Base-by-base conservation (phyloP, 208 protist species). In the Crithidia expoeki region DNA sequence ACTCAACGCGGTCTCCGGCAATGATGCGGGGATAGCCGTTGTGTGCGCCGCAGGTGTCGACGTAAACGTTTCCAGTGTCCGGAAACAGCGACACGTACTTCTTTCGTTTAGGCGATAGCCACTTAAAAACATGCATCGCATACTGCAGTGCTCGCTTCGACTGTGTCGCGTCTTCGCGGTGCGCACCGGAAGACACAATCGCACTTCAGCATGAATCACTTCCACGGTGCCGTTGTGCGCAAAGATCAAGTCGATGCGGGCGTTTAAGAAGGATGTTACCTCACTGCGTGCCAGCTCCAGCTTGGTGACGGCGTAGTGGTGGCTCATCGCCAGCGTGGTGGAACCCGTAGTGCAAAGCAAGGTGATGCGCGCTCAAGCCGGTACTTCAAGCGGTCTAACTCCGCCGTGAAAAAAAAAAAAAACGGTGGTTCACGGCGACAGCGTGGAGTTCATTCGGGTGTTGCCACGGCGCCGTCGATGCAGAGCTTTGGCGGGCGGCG, bases 21-120 rank as follows among this genome's bases (percentile, higher is more conserved):
- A 88, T 44, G 17, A 80, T 72, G 21, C 78, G 83, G 1, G 83
- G 47, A 36, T 74, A 72, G 34, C 83, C 79, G 38, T 61, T 52
- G 66, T 85, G 68, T 2, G 83, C 79, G 49, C 88, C 88, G 72
- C 82, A 90, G 36, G 77, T 87, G 36, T 84, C 88, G 4, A 88
- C 84, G 51, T 81, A 84, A 62, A 86, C 81, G 23, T 79, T 72
- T 21, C 83, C 82, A 0, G 72, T 74, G 62, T 90, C 88, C 4
- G 89, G 61, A 21, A 86, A 28, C 42, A 88, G 55, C 32, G 68
- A 67, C 50, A 36, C 74, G 46, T 56, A 64, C n/a, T 42, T 27
- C 49, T 30, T 16, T 30, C 69, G 55, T 36, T 34, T 17, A 0
- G 27, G 11, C 7, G 72, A 28, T 62, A 34, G 70, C 60, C 58